phyloP scores from a whole-genome alignment of 139 green algal species.

The Tetradesmus obliquus region DNA sequence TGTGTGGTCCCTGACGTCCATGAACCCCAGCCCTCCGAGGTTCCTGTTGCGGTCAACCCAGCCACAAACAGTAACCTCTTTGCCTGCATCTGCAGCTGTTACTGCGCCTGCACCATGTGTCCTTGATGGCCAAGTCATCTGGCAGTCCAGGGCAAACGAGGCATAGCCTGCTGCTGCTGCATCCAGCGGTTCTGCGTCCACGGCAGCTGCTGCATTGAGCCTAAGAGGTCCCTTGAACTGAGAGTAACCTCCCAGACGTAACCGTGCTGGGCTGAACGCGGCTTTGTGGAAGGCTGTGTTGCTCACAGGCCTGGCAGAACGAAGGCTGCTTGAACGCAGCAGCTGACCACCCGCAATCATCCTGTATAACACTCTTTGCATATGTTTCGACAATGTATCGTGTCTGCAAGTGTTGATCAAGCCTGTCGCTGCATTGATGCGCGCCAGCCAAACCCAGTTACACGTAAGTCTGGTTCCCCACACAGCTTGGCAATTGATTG shows the following conservation, averaged over 20 bases:
- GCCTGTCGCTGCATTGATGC: not conserved
- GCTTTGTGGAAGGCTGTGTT: not conserved
- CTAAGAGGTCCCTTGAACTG: not conserved
- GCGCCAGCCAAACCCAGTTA: not conserved
- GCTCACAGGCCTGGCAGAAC: not conserved
- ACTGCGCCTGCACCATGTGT: constrained; percentile 71
- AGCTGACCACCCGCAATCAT: not conserved
- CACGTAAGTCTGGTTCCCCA: not conserved
- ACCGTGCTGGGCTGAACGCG: not conserved
- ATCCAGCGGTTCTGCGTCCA: not conserved
- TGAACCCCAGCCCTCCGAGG: constrained; percentile 93
- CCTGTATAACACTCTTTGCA: not conserved
- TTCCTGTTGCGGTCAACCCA: constrained; percentile 97
- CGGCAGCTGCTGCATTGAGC: constrained; percentile 8
- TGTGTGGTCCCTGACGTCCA: constrained; percentile 94
- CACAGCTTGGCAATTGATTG: not conserved
- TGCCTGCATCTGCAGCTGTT: constrained; percentile 58
- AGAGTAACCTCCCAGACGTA: not conserved
- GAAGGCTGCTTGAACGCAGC: not conserved
- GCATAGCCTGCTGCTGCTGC: constrained; percentile 19
- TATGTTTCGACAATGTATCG: not conserved
- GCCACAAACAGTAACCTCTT: constrained; percentile 87
- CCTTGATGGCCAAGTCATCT: constrained; percentile 70
- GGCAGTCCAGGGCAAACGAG: constrained; percentile 28
- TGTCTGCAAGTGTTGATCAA: not conserved